Conservation (phyloP, 208 protist species). For the Tritrichomonas foetus region DNA sequence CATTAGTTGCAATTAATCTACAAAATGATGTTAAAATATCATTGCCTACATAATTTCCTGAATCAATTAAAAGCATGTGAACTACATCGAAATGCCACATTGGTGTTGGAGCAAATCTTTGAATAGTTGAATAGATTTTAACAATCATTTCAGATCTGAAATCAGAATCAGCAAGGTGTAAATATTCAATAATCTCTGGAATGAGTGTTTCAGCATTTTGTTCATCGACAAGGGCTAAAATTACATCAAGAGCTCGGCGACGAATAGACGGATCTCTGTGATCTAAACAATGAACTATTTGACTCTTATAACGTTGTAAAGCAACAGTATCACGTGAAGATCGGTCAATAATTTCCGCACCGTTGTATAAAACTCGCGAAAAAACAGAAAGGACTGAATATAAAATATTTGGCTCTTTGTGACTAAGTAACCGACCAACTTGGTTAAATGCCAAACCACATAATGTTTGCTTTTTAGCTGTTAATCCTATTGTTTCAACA, state of each 20-base stretch:
- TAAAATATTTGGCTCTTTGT: background rate
- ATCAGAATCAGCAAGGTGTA: background rate
- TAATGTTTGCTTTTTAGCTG: background rate
- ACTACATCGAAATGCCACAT: background rate
- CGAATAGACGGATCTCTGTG: background rate
- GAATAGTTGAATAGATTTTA: background rate
- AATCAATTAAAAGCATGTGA: background rate
- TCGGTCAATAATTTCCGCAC: background rate
- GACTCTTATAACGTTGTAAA: background rate
- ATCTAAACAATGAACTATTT: background rate
- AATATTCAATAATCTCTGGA: background rate
- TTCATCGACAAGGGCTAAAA: background rate
- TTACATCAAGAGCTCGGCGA: background rate
- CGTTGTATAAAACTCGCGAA: background rate
- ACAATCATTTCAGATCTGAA: background rate
- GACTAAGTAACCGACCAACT: background rate
- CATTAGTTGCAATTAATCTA: background rate
- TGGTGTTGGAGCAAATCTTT: background rate
- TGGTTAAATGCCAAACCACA: constrained; percentile 5
- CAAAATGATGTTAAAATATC: constrained; percentile 11
- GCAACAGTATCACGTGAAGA: background rate
- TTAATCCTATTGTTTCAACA: background rate
- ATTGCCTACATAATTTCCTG: background rate
- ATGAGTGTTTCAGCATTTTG: background rate
- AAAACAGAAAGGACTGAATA: constrained; percentile 24